Evolutionary conservation across 495 filamentous ascomycete species (phyloP).

Genomic region (Bryoglossum gracile): DNA sequence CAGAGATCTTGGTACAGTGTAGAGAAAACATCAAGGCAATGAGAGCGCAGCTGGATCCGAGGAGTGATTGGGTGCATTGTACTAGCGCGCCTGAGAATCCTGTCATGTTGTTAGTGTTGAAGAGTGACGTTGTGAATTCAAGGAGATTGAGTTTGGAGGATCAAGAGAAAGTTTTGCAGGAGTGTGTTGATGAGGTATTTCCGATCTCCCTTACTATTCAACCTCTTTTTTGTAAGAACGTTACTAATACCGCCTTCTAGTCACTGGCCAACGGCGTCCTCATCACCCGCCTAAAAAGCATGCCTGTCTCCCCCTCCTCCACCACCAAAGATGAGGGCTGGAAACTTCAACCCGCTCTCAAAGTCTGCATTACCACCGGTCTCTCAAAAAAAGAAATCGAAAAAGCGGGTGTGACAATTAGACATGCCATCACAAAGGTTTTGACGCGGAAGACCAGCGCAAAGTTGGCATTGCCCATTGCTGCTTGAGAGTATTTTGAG

Average conservation of each 20-base stretch:
- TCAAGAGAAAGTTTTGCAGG: constrained; percentile 80
- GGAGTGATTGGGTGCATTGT: constrained; percentile 86
- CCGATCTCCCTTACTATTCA: background rate
- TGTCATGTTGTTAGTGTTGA: constrained; percentile 75
- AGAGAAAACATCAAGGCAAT: constrained; percentile 77
- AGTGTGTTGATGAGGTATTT: constrained; percentile 87
- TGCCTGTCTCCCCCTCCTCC: constrained; percentile 51
- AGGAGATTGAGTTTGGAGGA: constrained; percentile 60
- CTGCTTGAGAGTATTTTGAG: background rate
- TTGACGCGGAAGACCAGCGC: constrained; percentile 38
- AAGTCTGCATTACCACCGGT: constrained; percentile 82
- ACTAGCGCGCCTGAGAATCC: constrained; percentile 81
- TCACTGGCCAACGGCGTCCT: constrained; percentile 76
- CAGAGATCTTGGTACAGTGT: constrained; percentile 65
- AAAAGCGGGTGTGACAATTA: constrained; percentile 77
- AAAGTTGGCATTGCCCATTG: constrained; percentile 20
- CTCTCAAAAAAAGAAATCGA: constrained; percentile 91
- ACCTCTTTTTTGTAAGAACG: constrained; percentile 3
- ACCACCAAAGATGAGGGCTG: constrained; percentile 55
- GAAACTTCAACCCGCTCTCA: constrained; percentile 68
- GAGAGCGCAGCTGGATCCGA: constrained; percentile 79
- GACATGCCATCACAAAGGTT: constrained; percentile 92
- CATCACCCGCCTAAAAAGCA: constrained; percentile 75
- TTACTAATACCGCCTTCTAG: constrained; percentile 34
- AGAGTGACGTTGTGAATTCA: constrained; percentile 70